Evolutionary conservation across 2,329 filamentous ascomycete species (phyloP).

Genomic region (Aspergillus felis): DNA sequence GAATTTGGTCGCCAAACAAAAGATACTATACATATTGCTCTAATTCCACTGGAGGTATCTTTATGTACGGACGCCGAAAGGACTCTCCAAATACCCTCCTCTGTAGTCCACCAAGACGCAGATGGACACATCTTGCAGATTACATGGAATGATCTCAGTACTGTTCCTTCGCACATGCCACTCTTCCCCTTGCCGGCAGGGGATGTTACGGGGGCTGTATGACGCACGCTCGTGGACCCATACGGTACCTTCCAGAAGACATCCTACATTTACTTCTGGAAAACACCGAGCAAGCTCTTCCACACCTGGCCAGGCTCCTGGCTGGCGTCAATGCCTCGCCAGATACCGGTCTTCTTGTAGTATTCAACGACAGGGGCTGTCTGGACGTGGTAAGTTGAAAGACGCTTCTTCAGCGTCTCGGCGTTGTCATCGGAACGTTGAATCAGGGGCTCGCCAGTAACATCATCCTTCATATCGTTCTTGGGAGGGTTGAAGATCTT

Average conservation of each 20-base stretch:
- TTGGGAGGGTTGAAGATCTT: slow-evolving; percentile 99
- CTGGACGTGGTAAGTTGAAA: slow-evolving; percentile 90
- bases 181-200: background rate
- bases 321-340: slow-evolving; percentile 91
- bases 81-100: slow-evolving; percentile 8
- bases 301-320: slow-evolving; percentile 95
- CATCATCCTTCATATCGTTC: slow-evolving; percentile 86
- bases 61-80: slow-evolving; percentile 14
- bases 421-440: slow-evolving; percentile 97
- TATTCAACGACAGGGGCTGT: slow-evolving; percentile 89
- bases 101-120: slow-evolving; percentile 1
- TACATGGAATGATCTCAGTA: slow-evolving; percentile 1
- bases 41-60: slow-evolving; percentile 12
- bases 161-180: background rate
- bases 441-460: slow-evolving; percentile 93
- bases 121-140: background rate
- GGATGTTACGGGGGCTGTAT: background rate
- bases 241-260: slow-evolving; percentile 1
- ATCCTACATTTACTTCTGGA: slow-evolving; percentile 55
- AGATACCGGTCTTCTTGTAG: slow-evolving; percentile 97
- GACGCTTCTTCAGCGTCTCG: slow-evolving; percentile 89
- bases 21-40: slow-evolving; percentile 32
- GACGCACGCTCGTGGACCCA: slow-evolving; percentile 1
- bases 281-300: slow-evolving; percentile 84
- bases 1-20: slow-evolving; percentile 7